Evolutionary conservation across 2,329 filamentous ascomycete genomes (phyloP), one percentile per base, ranked within the genome.

Genomic region (Cladorrhinum sp.): DNA sequence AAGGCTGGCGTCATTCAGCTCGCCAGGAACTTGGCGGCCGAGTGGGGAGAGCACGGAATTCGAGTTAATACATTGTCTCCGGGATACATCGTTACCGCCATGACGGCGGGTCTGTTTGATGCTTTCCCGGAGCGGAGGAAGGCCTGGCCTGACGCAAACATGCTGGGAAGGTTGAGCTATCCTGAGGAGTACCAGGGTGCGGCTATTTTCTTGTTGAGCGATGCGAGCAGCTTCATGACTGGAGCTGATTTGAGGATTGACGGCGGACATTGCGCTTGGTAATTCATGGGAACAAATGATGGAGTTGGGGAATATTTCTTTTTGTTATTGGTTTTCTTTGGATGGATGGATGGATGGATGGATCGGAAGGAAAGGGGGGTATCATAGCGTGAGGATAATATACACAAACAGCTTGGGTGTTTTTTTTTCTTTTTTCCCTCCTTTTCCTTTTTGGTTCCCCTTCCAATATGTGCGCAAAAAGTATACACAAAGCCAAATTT

Each of bases 71-170:
- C 88, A 14, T 84, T 95, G 64, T 91, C 87, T 20, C 90, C 91
- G 0, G 90, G 91, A 8, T 92, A 92, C 72, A 91, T 92, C 70
- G 83, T 89, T 21, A 92, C 90, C 1, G 85, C 88, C 21, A 96
- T 96, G 92, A 90, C 94, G 1, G 85, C 91, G 72, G 83, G 85
- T 61, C 82, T 96, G 30, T 95, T 96, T 70, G 81, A 86, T 65
- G 81, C 89, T 65, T 90, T 85, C 66, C 92, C 92, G 0, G 89
- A 92, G 69, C 80, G 84, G 57, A 77, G 77, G 63, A 74, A 74
- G 24, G 82, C 87, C 62, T 96, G 92, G 92, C 85, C 90, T 16
- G 88, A 82, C 68, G 87, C 94, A 75, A 96, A 96, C 75, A 95
- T 96, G 91, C 80, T 96, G 57, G 86, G 83, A 26, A 82, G 86